Conservation (phyloP, 805 yeast species). For the Komagataella populi region DNA sequence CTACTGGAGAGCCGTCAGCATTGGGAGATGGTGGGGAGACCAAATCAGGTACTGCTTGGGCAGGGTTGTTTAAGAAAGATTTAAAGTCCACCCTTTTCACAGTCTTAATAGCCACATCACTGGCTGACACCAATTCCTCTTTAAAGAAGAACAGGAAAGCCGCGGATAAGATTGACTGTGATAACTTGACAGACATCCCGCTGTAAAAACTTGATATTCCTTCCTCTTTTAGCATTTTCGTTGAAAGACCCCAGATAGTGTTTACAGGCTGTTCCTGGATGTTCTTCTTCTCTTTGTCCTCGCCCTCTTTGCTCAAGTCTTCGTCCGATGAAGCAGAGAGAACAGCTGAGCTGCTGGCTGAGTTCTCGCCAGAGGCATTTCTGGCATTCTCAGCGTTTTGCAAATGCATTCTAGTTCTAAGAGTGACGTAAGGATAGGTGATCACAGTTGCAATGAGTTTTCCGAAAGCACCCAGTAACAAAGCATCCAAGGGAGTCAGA, state of each 20-base stretch:
- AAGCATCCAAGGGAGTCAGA: slow-evolving; percentile 63
- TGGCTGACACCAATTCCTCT: slow-evolving; percentile 61
- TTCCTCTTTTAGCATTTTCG: slow-evolving; percentile 49
- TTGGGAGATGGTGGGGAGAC: not conserved
- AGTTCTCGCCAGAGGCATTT: not conserved
- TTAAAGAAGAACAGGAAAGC: slow-evolving; percentile 86
- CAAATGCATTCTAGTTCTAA: slow-evolving; percentile 81
- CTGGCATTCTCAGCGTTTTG: slow-evolving; percentile 17
- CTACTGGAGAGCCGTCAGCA: not conserved
- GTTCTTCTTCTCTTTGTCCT: slow-evolving; percentile 8
- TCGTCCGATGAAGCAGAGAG: slow-evolving; percentile 2
- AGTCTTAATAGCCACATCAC: slow-evolving; percentile 36
- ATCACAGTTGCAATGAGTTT: slow-evolving; percentile 79
- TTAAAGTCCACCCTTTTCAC: slow-evolving; percentile 9
- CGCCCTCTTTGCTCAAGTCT: slow-evolving; percentile 8
- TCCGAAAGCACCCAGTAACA: slow-evolving; percentile 79
- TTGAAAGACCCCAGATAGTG: slow-evolving; percentile 35
- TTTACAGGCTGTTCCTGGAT: slow-evolving; percentile 9
- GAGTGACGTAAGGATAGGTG: slow-evolving; percentile 86
- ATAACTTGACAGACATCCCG: slow-evolving; percentile 67
- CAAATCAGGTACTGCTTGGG: not conserved
- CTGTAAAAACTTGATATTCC: slow-evolving; percentile 70
- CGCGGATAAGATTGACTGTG: slow-evolving; percentile 78
- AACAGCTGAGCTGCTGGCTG: slow-evolving; percentile 1
- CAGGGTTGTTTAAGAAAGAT: not conserved